phyloP scores from a whole-genome alignment of 257 asterid genomes.

The Solanum peruvianum region DNA sequence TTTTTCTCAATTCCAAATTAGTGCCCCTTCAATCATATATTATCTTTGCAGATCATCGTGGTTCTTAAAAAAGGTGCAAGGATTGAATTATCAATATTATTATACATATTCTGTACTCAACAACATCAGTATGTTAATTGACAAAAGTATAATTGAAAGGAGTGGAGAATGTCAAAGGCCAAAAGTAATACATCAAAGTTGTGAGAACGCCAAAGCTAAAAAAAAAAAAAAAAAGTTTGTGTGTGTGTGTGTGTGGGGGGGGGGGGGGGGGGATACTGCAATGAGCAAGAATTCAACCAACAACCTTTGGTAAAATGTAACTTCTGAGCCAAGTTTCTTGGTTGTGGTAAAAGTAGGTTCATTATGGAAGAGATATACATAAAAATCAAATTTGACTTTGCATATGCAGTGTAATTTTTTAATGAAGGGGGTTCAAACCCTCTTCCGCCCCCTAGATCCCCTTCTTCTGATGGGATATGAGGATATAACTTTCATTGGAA shows the following conservation, averaged over 20 bases:
- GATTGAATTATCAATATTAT: not conserved
- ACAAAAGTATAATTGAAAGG: not conserved
- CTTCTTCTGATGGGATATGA: not conserved
- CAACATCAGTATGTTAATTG: not conserved
- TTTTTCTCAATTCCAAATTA: not conserved
- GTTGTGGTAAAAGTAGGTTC: not conserved
- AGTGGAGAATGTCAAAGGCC: not conserved
- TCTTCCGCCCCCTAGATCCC: not conserved
- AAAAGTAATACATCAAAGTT: not conserved
- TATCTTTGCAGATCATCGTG: not conserved
- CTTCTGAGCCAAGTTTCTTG: not conserved
- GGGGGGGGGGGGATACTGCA: too few relatives aligned
- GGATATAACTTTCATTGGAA: not conserved
- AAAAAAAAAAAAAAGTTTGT: too few relatives aligned
- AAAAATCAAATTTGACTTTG: not conserved
- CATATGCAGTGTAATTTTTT: not conserved
- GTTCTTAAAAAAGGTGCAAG: not conserved
- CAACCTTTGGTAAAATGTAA: not conserved
- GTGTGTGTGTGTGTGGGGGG: too few relatives aligned
- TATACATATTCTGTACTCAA: not conserved
- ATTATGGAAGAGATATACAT: not conserved
- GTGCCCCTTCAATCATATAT: not conserved
- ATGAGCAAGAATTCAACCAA: not conserved
- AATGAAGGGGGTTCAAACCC: not conserved
- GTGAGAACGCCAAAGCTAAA: not conserved